phyloP scores from a whole-genome alignment of 257 asterid species.

The Rauvolfia tetraphylla region DNA sequence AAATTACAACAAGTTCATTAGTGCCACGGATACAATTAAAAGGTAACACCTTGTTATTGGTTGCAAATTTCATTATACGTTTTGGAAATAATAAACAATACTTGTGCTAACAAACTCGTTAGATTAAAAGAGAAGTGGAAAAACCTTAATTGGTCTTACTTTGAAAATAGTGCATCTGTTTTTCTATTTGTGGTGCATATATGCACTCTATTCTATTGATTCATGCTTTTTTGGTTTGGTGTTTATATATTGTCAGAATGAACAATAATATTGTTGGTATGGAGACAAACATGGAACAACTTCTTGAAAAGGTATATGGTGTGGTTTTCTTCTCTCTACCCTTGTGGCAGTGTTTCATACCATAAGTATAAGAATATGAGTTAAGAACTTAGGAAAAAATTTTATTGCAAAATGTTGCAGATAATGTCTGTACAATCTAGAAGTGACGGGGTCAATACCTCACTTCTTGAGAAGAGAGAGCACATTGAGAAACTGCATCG shows the following conservation, averaged over 20 bases:
- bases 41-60: conserved; percentile 40
- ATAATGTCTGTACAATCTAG: conserved; percentile 92
- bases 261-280: conserved; percentile 92
- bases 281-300: conserved; percentile 98
- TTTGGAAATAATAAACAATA: neutral
- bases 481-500: conserved; percentile 97
- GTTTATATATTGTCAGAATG: conserved; percentile 57
- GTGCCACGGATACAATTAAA: conserved; percentile 96
- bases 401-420: conserved; percentile 40
- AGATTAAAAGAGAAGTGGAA: neutral
- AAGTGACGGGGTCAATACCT: conserved; percentile 96
- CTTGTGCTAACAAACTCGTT: neutral
- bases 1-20: conserved; percentile 95
- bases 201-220: neutral
- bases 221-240: neutral
- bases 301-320: conserved; percentile 88
- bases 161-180: neutral
- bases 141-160: neutral
- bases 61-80: neutral
- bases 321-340: conserved; percentile 11
- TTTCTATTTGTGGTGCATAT: neutral
- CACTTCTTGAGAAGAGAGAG: conserved; percentile 93
- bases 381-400: neutral
- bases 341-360: neutral
- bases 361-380: conserved; percentile 4